Conservation (phyloP, 306 rosid genomes). For the Cucurbita maxima region DNA sequence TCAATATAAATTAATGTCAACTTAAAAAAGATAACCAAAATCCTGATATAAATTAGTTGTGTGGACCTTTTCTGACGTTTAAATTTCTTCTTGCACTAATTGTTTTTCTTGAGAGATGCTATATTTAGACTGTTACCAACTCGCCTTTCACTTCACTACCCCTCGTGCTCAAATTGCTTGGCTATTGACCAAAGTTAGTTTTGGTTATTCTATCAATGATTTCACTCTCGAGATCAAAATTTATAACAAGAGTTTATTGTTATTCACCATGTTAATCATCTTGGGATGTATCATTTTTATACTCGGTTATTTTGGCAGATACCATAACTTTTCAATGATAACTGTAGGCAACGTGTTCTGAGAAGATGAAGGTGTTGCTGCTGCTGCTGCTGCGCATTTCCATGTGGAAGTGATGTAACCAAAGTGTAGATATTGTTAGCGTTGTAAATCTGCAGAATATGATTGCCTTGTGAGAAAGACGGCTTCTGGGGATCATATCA, state of each 20-base stretch:
- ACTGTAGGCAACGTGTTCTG: constrained; percentile 5
- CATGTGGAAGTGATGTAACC: background rate
- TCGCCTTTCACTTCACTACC: background rate
- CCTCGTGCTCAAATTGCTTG: background rate
- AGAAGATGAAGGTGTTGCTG: constrained; percentile 1
- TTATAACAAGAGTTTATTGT: background rate
- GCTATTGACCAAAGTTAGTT: background rate
- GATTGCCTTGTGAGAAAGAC: background rate
- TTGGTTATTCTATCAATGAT: background rate
- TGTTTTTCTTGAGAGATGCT: background rate
- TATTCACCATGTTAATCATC: background rate
- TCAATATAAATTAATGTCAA: background rate
- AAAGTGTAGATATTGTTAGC: constrained; percentile 6
- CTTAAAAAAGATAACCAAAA: background rate
- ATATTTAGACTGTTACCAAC: background rate
- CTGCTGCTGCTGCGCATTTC: background rate
- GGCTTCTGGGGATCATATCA: background rate
- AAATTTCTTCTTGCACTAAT: background rate
- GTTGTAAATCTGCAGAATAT: background rate
- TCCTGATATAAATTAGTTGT: background rate
- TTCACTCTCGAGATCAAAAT: background rate
- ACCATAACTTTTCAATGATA: constrained; percentile 2
- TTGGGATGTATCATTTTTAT: background rate
- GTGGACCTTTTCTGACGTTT: background rate
- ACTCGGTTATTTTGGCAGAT: background rate